Conservation (phyloP, 2,329 filamentous ascomycete genomes). For the Penicillium hordei region DNA sequence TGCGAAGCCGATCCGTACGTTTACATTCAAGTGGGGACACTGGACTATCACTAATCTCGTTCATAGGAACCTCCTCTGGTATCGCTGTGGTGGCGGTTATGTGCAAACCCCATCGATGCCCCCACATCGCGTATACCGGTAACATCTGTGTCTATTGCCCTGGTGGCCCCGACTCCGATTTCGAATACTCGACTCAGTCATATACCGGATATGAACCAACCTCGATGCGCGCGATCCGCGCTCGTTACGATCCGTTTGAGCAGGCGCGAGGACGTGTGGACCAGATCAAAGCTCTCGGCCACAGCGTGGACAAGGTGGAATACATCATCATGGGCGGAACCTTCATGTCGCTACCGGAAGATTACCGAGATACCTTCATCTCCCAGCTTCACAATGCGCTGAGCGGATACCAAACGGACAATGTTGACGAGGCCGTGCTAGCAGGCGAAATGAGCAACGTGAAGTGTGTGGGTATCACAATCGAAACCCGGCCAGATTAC, state of each 20-base stretch:
- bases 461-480: conserved; percentile 98
- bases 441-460: conserved; percentile 95
- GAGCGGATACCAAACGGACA: conserved; percentile 89
- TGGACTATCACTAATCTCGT: conserved; percentile 17
- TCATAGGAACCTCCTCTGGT: conserved; percentile 84
- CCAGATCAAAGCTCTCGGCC: conserved; percentile 90
- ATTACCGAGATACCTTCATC: conserved; percentile 91
- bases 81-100: conserved; percentile 98
- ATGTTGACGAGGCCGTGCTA: conserved; percentile 92
- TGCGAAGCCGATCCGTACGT: conserved; percentile 87
- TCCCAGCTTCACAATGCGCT: conserved; percentile 94
- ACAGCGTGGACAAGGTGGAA: conserved; percentile 98
- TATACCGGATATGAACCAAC: conserved; percentile 99
- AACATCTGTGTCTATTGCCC: conserved; percentile 99
- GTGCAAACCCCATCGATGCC: conserved; percentile 98
- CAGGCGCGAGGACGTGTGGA: conserved; percentile 94
- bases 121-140: conserved; percentile 96
- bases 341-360: conserved; percentile 91
- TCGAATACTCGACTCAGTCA: conserved; percentile 98
- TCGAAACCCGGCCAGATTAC: conserved; percentile 96
- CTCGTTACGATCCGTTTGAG: conserved; percentile 96
- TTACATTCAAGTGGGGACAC: background rate
- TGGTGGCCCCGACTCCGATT: conserved; percentile 95
- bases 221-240: conserved; percentile 96
- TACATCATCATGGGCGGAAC: conserved; percentile 99